Evolutionary conservation across 805 yeast genomes (phyloP).

Genomic region (Nakazawaea laoshanensis): DNA sequence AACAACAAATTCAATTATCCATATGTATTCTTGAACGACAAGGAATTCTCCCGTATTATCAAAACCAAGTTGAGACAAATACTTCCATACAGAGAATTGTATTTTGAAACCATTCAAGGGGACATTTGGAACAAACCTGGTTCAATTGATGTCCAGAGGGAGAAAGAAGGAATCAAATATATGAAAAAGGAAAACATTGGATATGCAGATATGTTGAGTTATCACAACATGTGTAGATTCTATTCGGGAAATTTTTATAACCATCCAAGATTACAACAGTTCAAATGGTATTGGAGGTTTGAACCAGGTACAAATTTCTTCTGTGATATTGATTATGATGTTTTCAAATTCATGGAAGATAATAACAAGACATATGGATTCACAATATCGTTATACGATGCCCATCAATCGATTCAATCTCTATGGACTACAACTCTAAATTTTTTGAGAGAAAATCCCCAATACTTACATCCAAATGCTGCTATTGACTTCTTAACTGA

Average conservation of each 20-base stretch:
- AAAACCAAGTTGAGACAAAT: slow-evolving; percentile 33
- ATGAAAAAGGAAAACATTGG: slow-evolving; percentile 36
- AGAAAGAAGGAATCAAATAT: slow-evolving; percentile 25
- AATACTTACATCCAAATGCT: slow-evolving; percentile 46
- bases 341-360: slow-evolving; percentile 63
- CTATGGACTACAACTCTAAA: slow-evolving; percentile 66
- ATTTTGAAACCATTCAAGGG: slow-evolving; percentile 31
- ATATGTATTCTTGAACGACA: slow-evolving; percentile 90
- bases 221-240: slow-evolving; percentile 82
- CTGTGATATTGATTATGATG: slow-evolving; percentile 67
- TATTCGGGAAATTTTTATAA: slow-evolving; percentile 59
- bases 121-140: slow-evolving; percentile 41
- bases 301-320: slow-evolving; percentile 68
- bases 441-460: slow-evolving; percentile 46
- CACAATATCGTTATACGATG: slow-evolving; percentile 60
- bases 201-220: slow-evolving; percentile 53
- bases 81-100: slow-evolving; percentile 18
- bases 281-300: slow-evolving; percentile 71
- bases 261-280: slow-evolving; percentile 52
- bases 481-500: slow-evolving; percentile 47
- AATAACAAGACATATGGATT: slow-evolving; percentile 70
- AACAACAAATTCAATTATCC: slow-evolving; percentile 77
- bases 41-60: slow-evolving; percentile 71
- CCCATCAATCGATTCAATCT: slow-evolving; percentile 50
- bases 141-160: slow-evolving; percentile 27